These are phyloP conservation scores for Maudiozyma humilis DNA, from an alignment of 1,139 yeast genomes.

Conservation along the genomic window DNA sequence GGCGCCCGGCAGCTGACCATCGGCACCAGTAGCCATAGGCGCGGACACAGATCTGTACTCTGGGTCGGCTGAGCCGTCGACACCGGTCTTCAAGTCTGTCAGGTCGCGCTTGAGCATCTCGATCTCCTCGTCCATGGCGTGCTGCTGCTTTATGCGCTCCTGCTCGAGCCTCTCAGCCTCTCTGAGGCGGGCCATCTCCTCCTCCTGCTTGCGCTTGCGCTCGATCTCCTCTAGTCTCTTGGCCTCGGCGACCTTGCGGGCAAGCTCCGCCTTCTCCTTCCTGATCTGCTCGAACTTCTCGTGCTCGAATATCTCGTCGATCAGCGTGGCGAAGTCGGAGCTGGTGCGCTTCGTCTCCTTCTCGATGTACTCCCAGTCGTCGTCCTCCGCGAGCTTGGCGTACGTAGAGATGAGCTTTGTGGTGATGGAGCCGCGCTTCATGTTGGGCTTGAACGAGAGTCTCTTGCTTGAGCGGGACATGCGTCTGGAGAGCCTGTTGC, in stretches of 20 bases:
- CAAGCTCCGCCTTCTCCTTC: constrained; percentile 43
- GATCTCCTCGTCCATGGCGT: constrained; percentile 24
- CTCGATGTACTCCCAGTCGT: constrained; percentile 64
- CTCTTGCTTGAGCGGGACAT: constrained; percentile 31
- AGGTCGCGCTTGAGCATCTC: constrained; percentile 21
- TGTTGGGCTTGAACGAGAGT: constrained; percentile 32
- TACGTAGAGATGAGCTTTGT: constrained; percentile 61
- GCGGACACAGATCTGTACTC: constrained; percentile 34
- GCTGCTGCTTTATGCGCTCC: constrained; percentile 17
- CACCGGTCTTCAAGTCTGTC: constrained; percentile 14
- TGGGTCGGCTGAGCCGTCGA: constrained; percentile 3
- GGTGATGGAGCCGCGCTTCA: constrained; percentile 63
- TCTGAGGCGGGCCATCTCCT: constrained; percentile 12
- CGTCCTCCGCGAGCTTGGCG: constrained; percentile 59
- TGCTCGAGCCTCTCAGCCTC: constrained; percentile 16
- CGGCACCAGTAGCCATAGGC: constrained; percentile 25
- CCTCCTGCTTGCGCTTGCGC: constrained; percentile 33
- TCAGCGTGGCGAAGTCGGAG: constrained; percentile 66
- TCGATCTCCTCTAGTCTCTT: constrained; percentile 45
- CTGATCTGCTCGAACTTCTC: constrained; percentile 51
- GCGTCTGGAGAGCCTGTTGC: constrained; percentile 9
- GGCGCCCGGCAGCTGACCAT: constrained; percentile 13
- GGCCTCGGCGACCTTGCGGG: constrained; percentile 37
- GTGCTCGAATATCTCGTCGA: constrained; percentile 66
- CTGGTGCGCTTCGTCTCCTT: constrained; percentile 69